Conservation (phyloP, 1,284 basidiomycete species). For the Boletus calvinii region DNA sequence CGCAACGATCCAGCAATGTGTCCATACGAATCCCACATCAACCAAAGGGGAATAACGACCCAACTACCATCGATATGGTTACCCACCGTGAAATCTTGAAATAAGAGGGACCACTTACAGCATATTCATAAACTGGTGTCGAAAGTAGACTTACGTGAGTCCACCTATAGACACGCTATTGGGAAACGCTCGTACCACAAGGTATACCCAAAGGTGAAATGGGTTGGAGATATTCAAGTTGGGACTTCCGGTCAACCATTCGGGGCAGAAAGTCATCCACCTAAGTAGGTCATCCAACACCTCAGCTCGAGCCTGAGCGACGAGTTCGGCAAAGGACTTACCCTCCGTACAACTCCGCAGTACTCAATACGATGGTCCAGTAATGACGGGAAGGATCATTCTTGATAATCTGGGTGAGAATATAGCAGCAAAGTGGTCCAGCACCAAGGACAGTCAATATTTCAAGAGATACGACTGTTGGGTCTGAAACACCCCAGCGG, state of each 20-base stretch:
- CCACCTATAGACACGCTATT: background rate
- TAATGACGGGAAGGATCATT: constrained; percentile 71
- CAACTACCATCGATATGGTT: constrained; percentile 49
- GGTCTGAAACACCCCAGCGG: constrained; percentile 76
- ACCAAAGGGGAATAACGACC: constrained; percentile 71
- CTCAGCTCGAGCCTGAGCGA: background rate
- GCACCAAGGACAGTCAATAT: constrained; percentile 78
- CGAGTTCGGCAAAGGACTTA: constrained; percentile 32
- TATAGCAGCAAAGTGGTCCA: constrained; percentile 68
- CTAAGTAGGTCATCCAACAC: constrained; percentile 39
- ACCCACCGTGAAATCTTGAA: constrained; percentile 6
- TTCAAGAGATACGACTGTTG: constrained; percentile 79
- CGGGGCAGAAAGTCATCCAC: constrained; percentile 84
- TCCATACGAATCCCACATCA: constrained; percentile 75
- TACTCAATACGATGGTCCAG: constrained; percentile 76
- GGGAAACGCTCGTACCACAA: constrained; percentile 39
- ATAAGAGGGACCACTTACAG: constrained; percentile 49
- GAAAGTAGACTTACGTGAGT: constrained; percentile 1
- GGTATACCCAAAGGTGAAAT: constrained; percentile 56
- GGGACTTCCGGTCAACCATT: constrained; percentile 77
- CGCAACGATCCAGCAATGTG: constrained; percentile 64
- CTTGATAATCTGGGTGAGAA: constrained; percentile 60
- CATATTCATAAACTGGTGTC: constrained; percentile 68
- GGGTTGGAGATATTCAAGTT: constrained; percentile 69
- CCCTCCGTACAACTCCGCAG: constrained; percentile 78